Percentiles rank a stretch among this genome's conserved stretches.
phyloP scores from a whole-genome alignment of 805 yeast genomes.

The Metschnikowia orientalis region DNA sequence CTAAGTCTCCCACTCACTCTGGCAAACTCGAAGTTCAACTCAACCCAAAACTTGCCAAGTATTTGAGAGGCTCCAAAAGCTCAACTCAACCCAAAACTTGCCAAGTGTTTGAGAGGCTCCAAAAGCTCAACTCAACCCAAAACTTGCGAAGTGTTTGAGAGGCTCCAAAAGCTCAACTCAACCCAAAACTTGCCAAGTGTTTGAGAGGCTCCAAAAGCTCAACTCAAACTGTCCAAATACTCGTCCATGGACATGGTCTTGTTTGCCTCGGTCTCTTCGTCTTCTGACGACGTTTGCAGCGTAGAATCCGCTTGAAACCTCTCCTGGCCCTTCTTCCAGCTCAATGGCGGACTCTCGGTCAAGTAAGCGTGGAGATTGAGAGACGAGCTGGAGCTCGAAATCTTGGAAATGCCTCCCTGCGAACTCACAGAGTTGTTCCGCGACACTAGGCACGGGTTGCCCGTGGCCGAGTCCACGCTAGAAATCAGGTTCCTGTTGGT shows the following conservation, averaged over 20 bases:
- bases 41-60: no score
- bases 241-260: slow-evolving; percentile 19
- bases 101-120: no score
- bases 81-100: no score
- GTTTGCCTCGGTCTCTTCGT: slow-evolving; percentile 11
- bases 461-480: slow-evolving; percentile 10
- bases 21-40: no score
- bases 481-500: slow-evolving; percentile 11
- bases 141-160: no score
- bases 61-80: no score
- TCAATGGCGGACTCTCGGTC: slow-evolving; percentile 28
- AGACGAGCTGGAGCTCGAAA: slow-evolving; percentile 38
- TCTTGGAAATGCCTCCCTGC: slow-evolving; percentile 25
- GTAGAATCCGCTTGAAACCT: slow-evolving; percentile 1
- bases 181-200: no score
- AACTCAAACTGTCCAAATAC: slow-evolving; percentile 11
- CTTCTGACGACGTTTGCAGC: slow-evolving; percentile 1
- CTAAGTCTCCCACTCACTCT: no score
- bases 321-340: slow-evolving; percentile 1
- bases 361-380: slow-evolving; percentile 40
- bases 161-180: no score
- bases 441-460: slow-evolving; percentile 11
- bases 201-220: no score
- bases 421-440: slow-evolving; percentile 29
- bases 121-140: no score